Base-by-base conservation (phyloP, 1,139 yeast genomes). In the Kurtzmaniella quercitrusa region DNA sequence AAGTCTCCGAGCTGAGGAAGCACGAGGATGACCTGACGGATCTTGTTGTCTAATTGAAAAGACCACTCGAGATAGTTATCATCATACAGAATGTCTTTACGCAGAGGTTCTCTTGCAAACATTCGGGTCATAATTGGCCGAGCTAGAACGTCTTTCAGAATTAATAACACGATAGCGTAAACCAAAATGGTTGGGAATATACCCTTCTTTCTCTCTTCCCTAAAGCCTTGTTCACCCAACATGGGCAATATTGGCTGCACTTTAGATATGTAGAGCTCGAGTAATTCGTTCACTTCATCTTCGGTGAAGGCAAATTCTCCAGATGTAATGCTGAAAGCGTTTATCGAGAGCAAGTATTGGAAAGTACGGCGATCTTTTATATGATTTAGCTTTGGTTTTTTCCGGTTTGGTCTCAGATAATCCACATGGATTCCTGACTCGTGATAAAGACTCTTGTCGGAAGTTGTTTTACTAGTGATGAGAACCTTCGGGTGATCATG, bases 1-100 rank as follows among this genome's bases (percentile, higher is more conserved):
- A 60, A 59, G 43, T 67, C 71, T 4, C 74, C 74, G 21, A 69
- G 48, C 42, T 67, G 70, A 1, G 68, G 66, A 32, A 56, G 43
- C 2, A 58, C 42, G 11, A 53, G 42, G 12, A 56, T 36, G n/a
- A 66, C 42, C 45, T 65, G 71, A 15, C 71, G 50, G 7, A 64
- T 59, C 45, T 66, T 67, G 44, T 53, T 53, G 36, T 66, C 71
- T 38, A 66, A 52, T n/a, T 59, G 65, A 11, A 57, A 50, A 38
- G 57, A 47, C 40, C 63, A 62, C 36, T 51, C 45, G 59, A 50
- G 16, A 61, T 48, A 14, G 53, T 45, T 18, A 59, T 40, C 23
- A 62, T 45, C 42, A 33, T 18, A 40, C 16, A 33, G 20, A 12
- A 4, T 2, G 20, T 38, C 19, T 14, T 33, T 17, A n/a, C 39